phyloP scores from a whole-genome alignment of 768 basidiomycete genomes.

The Pilatotrama ljubarskyi region DNA sequence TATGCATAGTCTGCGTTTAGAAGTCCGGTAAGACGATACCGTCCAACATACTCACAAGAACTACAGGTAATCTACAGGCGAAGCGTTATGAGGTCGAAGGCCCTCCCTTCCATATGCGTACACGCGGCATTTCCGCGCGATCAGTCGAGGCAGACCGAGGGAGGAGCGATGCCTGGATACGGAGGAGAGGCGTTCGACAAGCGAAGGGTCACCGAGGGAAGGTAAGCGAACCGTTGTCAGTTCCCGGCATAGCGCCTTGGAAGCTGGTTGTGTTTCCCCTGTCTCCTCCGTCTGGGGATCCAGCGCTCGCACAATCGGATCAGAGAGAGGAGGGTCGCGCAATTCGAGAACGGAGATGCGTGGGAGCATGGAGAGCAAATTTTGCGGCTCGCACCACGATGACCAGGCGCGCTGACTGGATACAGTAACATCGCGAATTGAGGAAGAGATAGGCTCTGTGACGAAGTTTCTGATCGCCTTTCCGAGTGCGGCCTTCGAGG shows the following conservation, averaged over 20 bases:
- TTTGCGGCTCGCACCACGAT: slow-evolving; percentile 10
- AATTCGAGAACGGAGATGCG: not conserved
- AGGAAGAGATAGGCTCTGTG: not conserved
- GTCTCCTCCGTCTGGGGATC: not conserved
- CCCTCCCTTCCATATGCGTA: too few relatives aligned
- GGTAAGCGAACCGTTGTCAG: slow-evolving; percentile 3
- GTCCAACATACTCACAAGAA: too few relatives aligned
- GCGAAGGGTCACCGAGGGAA: not conserved
- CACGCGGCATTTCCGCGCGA: too few relatives aligned
- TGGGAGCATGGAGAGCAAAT: not conserved
- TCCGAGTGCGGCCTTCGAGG: not conserved
- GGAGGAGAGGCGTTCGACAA: not conserved
- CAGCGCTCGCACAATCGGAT: not conserved
- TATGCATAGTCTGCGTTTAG: not conserved
- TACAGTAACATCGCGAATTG: not conserved
- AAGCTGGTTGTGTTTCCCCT: not conserved
- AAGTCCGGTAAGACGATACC: too few relatives aligned
- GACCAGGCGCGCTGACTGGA: slow-evolving; percentile 11
- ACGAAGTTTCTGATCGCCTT: not conserved
- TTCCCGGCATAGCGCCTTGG: not conserved
- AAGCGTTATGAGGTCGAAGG: too few relatives aligned
- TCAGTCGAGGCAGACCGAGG: not conserved
- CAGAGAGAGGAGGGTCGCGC: not conserved
- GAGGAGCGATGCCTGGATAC: not conserved
- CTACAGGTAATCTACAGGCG: too few relatives aligned